Evolutionary conservation across 331 rosid genomes (phyloP), one percentile per base, ranked within the genome.

Genomic region (Quercus lobata): DNA sequence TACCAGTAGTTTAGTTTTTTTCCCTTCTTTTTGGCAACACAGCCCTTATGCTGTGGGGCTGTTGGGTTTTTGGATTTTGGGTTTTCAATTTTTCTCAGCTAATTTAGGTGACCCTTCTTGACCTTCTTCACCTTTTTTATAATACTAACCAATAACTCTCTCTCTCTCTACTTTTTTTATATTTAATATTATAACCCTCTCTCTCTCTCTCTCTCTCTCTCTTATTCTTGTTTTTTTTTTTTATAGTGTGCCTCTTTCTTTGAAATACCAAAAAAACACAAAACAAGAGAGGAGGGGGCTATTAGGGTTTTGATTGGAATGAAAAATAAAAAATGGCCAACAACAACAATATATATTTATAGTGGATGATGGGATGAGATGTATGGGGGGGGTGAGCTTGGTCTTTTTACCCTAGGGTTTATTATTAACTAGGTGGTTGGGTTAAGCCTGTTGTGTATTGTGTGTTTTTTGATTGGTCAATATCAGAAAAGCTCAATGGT

Each of bases 321-420:
- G 49, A 41, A 41, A 41, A 41, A 41, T 2, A 41, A 41, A 41
- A 41, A 41, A 9, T 2, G 1, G 49, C 14, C 49, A 41, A 41
- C 49, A 41, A 41, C 49, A 41, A 41, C 12, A 41, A 41, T 41
- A 41, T 41, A 41, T 41, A 41, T 41, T 41, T 41, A 41, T 41
- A 9, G 14, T 9, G 49, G 49, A 41, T 9, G 49, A 41, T 9
- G 14, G 49, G 14, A 41, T 41, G 49, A 41, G 49, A 41, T 41
- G 74, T 14, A 15, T 14, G 18, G 55, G 55, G 17, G 54, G 18
- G 55, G 18, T 49, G 55, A 11, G 34, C 54, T 73, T 49, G 68
- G 66, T 9, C 65, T 27, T 69, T 71, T 74, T 82, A 86, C 95
- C 87, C 10, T 90, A 41, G 49, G 86, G 91, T 87, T 84, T 72